Evolutionary conservation across 768 basidiomycete genomes (phyloP).

Genomic region (Suillus hirtellus): DNA sequence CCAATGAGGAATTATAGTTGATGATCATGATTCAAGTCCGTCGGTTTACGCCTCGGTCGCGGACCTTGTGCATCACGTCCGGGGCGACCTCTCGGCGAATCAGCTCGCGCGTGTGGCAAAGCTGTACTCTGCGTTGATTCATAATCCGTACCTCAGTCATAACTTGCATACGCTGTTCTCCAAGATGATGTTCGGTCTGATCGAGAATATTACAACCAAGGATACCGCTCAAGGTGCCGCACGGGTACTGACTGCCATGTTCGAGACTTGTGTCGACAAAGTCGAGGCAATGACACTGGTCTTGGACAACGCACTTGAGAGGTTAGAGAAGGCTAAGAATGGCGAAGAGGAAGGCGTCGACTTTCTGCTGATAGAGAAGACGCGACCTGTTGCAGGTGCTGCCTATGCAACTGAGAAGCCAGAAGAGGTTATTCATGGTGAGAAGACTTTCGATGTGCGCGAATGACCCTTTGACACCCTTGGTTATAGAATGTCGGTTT

Average conservation of each 20-base stretch:
- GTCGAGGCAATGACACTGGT: slow-evolving; percentile 77
- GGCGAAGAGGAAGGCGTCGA: slow-evolving; percentile 46
- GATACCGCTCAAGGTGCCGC: slow-evolving; percentile 69
- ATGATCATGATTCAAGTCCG: slow-evolving; percentile 46
- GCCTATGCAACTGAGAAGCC: slow-evolving; percentile 79
- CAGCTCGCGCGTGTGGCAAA: slow-evolving; percentile 80
- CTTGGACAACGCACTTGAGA: slow-evolving; percentile 47
- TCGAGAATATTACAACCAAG: slow-evolving; percentile 80
- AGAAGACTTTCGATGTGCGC: slow-evolving; percentile 22
- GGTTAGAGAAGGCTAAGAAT: slow-evolving; percentile 45
- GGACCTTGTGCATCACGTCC: slow-evolving; percentile 91
- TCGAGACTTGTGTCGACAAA: slow-evolving; percentile 83
- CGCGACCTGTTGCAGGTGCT: slow-evolving; percentile 78
- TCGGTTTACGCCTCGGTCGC: slow-evolving; percentile 86
- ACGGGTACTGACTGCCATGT: slow-evolving; percentile 68
- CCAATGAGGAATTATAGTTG: not conserved
- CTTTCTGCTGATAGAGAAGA: slow-evolving; percentile 75
- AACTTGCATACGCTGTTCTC: slow-evolving; percentile 87
- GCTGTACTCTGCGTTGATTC: slow-evolving; percentile 84
- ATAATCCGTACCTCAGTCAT: slow-evolving; percentile 80
- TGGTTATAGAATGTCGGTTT: slow-evolving; percentile 69
- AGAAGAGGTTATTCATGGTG: slow-evolving; percentile 81
- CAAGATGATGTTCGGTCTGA: slow-evolving; percentile 89
- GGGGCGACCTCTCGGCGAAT: slow-evolving; percentile 71
- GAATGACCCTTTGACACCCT: slow-evolving; percentile 11